A percentile compares a stretch with the other conserved stretches of the same genome.
phyloP scores from a whole-genome alignment of 2,329 filamentous ascomycete genomes.

The Microsporum ferrugineum region DNA sequence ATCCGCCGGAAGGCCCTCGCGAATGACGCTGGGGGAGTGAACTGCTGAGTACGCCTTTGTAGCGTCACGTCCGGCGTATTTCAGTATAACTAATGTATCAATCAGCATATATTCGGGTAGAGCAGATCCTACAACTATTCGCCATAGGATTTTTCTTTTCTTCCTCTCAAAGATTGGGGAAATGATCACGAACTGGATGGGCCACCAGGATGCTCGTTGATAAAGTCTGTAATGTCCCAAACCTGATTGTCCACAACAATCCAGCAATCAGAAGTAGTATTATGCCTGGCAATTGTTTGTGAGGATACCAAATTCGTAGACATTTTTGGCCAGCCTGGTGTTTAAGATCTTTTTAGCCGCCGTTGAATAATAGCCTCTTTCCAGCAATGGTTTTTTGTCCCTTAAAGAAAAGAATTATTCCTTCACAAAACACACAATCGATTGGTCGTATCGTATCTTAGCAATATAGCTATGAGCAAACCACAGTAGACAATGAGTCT shows the following conservation, averaged over 20 bases:
- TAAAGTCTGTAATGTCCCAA: constrained; percentile 56
- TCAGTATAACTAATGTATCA: constrained; percentile 31
- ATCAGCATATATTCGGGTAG: neutral
- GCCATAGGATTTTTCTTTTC: neutral
- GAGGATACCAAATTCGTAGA: constrained; percentile 4
- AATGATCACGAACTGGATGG: constrained; percentile 28
- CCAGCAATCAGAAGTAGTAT: constrained; percentile 46
- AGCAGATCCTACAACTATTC: neutral
- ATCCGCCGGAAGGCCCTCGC: constrained; percentile 31
- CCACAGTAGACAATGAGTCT: neutral
- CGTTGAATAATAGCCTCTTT: neutral
- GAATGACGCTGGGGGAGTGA: constrained; percentile 38
- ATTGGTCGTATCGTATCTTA: neutral
- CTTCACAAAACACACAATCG: neutral
- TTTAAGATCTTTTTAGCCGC: neutral
- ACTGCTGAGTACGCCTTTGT: constrained; percentile 36
- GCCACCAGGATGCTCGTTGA: constrained; percentile 52
- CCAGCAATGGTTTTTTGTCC: neutral
- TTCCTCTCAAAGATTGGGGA: neutral
- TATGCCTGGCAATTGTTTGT: constrained; percentile 28
- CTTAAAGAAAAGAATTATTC: neutral
- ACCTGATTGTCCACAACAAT: constrained; percentile 57
- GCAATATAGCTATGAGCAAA: neutral
- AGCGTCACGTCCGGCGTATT: constrained; percentile 37
- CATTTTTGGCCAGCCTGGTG: neutral